Evolutionary conservation across 2,329 filamentous ascomycete genomes (phyloP), one percentile per base, ranked within the genome.

Genomic region (Penicillium sp.): DNA sequence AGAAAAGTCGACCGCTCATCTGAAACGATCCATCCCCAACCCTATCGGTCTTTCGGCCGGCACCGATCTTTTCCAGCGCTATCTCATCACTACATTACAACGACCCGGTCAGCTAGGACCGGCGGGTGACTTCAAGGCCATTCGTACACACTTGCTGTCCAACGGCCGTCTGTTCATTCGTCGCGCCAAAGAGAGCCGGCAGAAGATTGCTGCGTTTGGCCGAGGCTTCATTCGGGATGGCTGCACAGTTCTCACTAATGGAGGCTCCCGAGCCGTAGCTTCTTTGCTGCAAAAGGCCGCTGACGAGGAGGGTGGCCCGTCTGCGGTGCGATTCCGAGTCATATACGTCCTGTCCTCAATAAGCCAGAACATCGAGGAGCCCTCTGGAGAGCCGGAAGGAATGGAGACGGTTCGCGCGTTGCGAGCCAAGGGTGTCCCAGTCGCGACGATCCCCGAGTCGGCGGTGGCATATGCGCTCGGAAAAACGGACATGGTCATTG

Each of bases 21-120:
- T 98, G 55, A 91, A 90, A 68, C 77, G 78, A 49, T 82, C 84
- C 18, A 85, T 95, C 45, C 78, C 85, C 6, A 97, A 98, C 72
- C 88, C 90, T 11, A 88, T 97, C 48, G 91, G 90, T 4, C 82
- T 97, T 12, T 90, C 88, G 42, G 93, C 94, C 47, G 93, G 93
- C 61, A 95, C 90, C 51, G 90, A 96, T 68, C 82, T 97, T 50
- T 97, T 98, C 76, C 87, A 93, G 67, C 86, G 91, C 66, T 97
- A 95, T 71, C 82, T 98, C 59, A 85, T 95, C 62, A 83, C 84
- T 48, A 89, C 79, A 18, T 68, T 85, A 59, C 79, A 83, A 66
- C 70, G 77, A 52, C 75, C 79, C 12, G 60, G 77, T 26, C 57
- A 74, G 55, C 65, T 76, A 5, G 75, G 75, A 24, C 73, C 76